Evolutionary conservation across 2,329 filamentous ascomycete genomes (phyloP).

Genomic region (Delphinella strobiligena): DNA sequence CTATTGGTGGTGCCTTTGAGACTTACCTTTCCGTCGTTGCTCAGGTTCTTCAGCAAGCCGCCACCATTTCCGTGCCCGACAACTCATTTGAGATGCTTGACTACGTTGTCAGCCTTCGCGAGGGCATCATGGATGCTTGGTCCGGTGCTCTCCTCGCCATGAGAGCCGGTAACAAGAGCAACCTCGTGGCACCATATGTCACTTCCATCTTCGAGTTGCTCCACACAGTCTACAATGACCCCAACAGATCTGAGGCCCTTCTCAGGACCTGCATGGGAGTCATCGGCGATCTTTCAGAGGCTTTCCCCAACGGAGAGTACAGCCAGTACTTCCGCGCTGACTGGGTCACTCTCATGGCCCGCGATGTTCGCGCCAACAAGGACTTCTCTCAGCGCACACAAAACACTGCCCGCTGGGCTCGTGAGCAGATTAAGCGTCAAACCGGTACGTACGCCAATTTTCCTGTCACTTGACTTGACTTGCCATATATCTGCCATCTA

Average conservation of each 20-base stretch:
- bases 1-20: conserved; percentile 85
- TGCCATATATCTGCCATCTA: not conserved
- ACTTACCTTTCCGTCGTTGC: conserved; percentile 86
- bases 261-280: conserved; percentile 95
- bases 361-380: conserved; percentile 80
- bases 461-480: not conserved
- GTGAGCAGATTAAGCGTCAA: conserved; percentile 95
- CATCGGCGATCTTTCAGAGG: conserved; percentile 87
- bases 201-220: conserved; percentile 80
- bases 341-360: conserved; percentile 81
- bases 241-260: conserved; percentile 80
- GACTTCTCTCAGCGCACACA: conserved; percentile 77
- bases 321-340: conserved; percentile 75
- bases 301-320: conserved; percentile 84
- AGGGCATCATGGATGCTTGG: conserved; percentile 99
- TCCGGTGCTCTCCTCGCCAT: conserved; percentile 91
- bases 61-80: conserved; percentile 62
- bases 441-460: conserved; percentile 12
- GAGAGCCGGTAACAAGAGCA: conserved; percentile 64
- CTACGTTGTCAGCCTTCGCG: conserved; percentile 86
- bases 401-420: conserved; percentile 92
- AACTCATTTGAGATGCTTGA: conserved; percentile 85
- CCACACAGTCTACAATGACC: conserved; percentile 65
- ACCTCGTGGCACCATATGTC: conserved; percentile 64
- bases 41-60: conserved; percentile 86